Base-by-base conservation (phyloP, 805 yeast species). In the Lachancea sp. region DNA sequence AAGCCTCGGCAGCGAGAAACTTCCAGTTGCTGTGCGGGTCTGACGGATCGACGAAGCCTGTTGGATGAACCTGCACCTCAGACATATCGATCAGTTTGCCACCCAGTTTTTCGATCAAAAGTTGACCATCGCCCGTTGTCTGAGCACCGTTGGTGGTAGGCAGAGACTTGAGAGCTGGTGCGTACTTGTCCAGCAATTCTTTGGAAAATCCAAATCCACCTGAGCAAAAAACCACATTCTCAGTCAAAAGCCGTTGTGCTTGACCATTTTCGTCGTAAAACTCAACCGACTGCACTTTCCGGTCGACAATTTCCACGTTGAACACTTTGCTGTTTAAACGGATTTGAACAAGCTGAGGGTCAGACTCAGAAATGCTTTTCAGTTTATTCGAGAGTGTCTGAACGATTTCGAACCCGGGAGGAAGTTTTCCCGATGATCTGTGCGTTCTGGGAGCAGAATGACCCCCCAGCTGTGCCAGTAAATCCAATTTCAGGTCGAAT, bases 401-500 rank as follows among this genome's bases (percentile, higher is more conserved):
- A 1, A 79, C 67, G 15, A 79, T 76, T 36, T 77, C 81, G 60
- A 71, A 75, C 0, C 84, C 84, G 3, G 84, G 84, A 12, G 82
- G 81, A 15, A 75, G 57, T 11, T 68, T 70, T 1, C 72, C 71
- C 7, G 77, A 74, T 1, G 95, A 90, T 54, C 95, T 73, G 60
- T 86, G 95, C 1, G 95, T 86, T 61, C 95, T 72, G 17, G 87
- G 80, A 41, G 73, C 78, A 1, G 89, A 80, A 58, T 86, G 95
- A 2, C 95, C 95, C 22, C 95, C 95, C 36, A 86, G 64, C 54
- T 85, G 76, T n/a, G 86, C 75, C 11, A 86, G 83, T 13, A 81
- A 69, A 7, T 84, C 74, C 45, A 86, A 66, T 54, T 81, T 85
- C 41, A 85, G 65, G 6, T 71, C 73, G 53, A 85, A 78, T 3